Base-by-base conservation (phyloP, 2,329 filamentous ascomycete genomes). In the Diaporthe sp. region DNA sequence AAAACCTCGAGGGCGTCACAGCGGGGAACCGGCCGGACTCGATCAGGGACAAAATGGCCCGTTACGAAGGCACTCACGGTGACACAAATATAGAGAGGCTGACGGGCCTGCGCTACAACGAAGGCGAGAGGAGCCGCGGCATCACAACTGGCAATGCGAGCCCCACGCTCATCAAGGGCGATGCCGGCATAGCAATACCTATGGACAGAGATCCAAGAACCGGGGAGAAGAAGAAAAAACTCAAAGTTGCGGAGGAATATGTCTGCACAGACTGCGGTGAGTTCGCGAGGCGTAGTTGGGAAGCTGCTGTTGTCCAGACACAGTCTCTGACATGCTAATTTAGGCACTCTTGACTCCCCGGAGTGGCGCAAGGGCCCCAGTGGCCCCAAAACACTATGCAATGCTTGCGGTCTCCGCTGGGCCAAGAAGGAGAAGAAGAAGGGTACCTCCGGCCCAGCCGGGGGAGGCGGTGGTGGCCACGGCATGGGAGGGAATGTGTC, bases 361-460 rank as follows among this genome's bases (percentile, higher is more conserved):
- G 96, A 98, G 86, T 98, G 96, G 96, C 90, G 96, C 76, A 98
- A 98, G 83, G 96, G 96, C 0, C 96, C 96, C 0, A 95, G 91
- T 77, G 96, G 96, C 2, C 96, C 96, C 1, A 98, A 98, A 84
- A 98, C 96, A 12, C 86, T 98, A 17, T 98, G 96, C 84, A 98
- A 98, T 85, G 96, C 96, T 10, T 98, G 96, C 82, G 96, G 96
- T 50, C 85, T 93, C 40, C 87, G 92, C 70, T 93, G 92, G 92
- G 91, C 92, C 22, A 92, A 94, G 90, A 95, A 94, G 81, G 94
- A 97, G 81, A 97, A 97, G 87, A 96, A 95, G 81, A 83, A 78
- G 30, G 80, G 72, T 42, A 76, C 55, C 30, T 73, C 74, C 38
- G 75, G 72, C 22, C 52, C 72, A 28, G 8, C 74, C 12, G 61